Evolutionary conservation across 768 basidiomycete species (phyloP).

Genomic region (Trametes cubensis): DNA sequence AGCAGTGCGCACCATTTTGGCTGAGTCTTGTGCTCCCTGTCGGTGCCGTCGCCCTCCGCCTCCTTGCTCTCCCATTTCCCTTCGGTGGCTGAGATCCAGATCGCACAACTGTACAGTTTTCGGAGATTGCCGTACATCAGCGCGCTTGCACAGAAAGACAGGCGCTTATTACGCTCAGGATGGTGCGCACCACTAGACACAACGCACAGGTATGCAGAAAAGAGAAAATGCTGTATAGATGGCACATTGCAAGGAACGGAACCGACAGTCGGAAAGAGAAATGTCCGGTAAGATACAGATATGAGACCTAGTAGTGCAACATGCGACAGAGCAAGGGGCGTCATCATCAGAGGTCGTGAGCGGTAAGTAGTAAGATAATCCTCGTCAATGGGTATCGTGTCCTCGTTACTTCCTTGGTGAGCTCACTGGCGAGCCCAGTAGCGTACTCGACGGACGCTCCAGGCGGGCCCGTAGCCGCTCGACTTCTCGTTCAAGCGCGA

Average conservation of each 20-base stretch:
- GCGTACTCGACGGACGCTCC: conserved; percentile 54
- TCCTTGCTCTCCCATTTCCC: background rate
- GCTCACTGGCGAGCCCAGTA: conserved; percentile 37
- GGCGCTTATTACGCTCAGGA: too few relatives aligned
- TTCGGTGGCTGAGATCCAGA: conserved; percentile 25
- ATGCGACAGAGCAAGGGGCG: conserved; percentile 13
- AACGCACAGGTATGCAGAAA: too few relatives aligned
- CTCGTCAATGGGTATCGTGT: conserved; percentile 11
- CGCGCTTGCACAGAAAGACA: too few relatives aligned
- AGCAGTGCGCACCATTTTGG: conserved; percentile 20
- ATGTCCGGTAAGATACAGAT: conserved; percentile 25
- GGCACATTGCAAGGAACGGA: background rate
- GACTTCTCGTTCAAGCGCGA: conserved; percentile 70
- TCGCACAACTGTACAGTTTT: conserved; percentile 22
- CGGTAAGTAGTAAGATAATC: background rate
- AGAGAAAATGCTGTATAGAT: background rate
- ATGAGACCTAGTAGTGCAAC: conserved; percentile 25
- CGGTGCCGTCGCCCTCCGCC: conserved; percentile 16
- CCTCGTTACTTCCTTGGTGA: conserved; percentile 38
- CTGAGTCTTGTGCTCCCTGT: conserved; percentile 15
- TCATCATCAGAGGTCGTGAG: conserved; percentile 18
- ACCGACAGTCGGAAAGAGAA: background rate
- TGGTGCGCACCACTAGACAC: too few relatives aligned
- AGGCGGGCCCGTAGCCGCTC: conserved; percentile 68
- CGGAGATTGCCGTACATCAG: conserved; percentile 1